Evolutionary conservation across 2,329 filamentous ascomycete genomes (phyloP).

Genomic region (Aspergillus pseudoterreus): DNA sequence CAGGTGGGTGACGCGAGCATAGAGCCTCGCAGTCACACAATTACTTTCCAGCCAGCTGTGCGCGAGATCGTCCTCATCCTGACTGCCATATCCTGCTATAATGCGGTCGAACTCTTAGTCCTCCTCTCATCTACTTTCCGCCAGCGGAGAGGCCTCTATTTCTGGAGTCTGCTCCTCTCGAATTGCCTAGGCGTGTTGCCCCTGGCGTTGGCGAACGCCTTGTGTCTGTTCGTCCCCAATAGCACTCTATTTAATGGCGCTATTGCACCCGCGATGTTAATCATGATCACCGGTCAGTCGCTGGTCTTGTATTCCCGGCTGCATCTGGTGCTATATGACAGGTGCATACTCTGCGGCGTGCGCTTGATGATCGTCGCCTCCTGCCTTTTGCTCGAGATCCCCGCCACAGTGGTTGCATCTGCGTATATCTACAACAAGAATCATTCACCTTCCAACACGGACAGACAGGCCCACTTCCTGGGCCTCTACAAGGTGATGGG

Average conservation of each 20-base stretch:
- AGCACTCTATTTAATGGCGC: constrained; percentile 35
- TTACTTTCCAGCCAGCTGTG: background rate
- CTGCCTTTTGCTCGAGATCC: constrained; percentile 51
- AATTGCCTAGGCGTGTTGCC: constrained; percentile 29
- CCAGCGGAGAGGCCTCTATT: constrained; percentile 40
- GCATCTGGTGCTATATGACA: constrained; percentile 55
- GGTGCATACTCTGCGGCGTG: constrained; percentile 46
- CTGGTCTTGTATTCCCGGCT: constrained; percentile 62
- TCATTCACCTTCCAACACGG: constrained; percentile 18
- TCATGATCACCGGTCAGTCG: constrained; percentile 60
- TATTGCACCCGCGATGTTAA: constrained; percentile 54
- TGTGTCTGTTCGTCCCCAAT: constrained; percentile 20
- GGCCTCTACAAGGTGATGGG: constrained; percentile 45
- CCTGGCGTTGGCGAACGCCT: too few relatives aligned
- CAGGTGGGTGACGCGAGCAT: constrained; percentile 17
- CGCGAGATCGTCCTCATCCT: constrained; percentile 24
- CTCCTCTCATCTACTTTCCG: constrained; percentile 39
- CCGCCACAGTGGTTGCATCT: constrained; percentile 54
- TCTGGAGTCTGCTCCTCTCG: constrained; percentile 39
- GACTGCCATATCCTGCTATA: constrained; percentile 41
- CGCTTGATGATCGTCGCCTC: constrained; percentile 58
- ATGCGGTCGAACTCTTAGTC: constrained; percentile 46
- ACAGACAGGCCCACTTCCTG: constrained; percentile 24
- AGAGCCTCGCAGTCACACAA: constrained; percentile 15
- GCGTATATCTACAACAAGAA: constrained; percentile 19